Evolutionary conservation across 2,329 filamentous ascomycete genomes (phyloP), one percentile per base, ranked within the genome.

Genomic region (Ascochyta pisi): DNA sequence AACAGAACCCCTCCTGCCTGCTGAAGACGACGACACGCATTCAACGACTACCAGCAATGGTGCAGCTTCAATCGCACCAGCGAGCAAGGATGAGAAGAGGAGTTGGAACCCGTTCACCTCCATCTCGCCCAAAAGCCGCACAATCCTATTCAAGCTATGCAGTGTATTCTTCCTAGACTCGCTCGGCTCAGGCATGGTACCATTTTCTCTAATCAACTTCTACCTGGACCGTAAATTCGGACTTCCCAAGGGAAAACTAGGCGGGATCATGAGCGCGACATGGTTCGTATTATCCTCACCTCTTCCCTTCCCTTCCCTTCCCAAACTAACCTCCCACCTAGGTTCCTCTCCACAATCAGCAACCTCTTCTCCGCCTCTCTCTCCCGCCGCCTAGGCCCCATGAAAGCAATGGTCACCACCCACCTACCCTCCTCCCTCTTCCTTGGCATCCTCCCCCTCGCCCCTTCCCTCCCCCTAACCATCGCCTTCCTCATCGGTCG

Each of bases 161-260:
- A 73, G 89, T 7, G 77, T 94, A 1, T 89, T 92, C 64, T 83
- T 82, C 1, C 67, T 92, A 6, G 89, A 92, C 70, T 84, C 86
- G 0, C 83, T 92, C 53, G 89, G 88, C 1, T 88, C 86, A 1
- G 89, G 90, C 2, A 82, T 93, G 70, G 87, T 86, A 4, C 84
- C 74, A 15, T 76, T 74, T 63, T 74, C 75, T 9, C 51, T 73
- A 8, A 64, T 77, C 29, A 82, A 85, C 60, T 85, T 81, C 53
- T 86, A 84, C 68, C 84, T 83, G 70, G 81, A 86, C 63, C 79
- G 81, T 41, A 86, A 85, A 58, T 86, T 86, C 62, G 64, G 76
- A 31, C 74, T 85, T 4, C 75, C 80, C 3, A 81, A 84, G 63
- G 78, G 80, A 1, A 77, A 79, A 26, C 77, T 86, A 1, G 84